Conservation (phyloP, 495 filamentous ascomycete species). For the Penicillium lagena region DNA sequence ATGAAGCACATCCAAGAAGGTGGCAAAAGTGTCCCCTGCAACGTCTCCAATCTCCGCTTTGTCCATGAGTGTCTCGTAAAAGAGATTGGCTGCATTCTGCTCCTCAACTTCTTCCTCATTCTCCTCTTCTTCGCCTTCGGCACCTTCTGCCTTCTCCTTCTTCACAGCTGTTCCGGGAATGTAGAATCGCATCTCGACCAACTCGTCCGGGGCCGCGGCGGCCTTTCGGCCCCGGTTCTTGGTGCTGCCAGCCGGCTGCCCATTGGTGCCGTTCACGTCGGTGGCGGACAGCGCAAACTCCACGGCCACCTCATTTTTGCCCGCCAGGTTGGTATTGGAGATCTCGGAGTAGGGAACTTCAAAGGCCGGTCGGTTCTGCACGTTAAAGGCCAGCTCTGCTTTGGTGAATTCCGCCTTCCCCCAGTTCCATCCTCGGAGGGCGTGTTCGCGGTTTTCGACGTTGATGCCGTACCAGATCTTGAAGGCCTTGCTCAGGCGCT, state of each 20-base stretch:
- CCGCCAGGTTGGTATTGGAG: slow-evolving; percentile 94
- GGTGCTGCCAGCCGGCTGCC: slow-evolving; percentile 65
- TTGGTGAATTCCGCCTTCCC: slow-evolving; percentile 97
- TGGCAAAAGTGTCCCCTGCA: slow-evolving; percentile 93
- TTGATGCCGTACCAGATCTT: slow-evolving; percentile 94
- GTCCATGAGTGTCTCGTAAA: slow-evolving; percentile 96
- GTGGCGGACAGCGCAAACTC: slow-evolving; percentile 71
- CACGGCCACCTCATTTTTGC: slow-evolving; percentile 95
- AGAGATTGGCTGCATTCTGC: slow-evolving; percentile 88
- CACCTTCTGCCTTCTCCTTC: slow-evolving; percentile 72
- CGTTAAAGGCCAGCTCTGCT: slow-evolving; percentile 90
- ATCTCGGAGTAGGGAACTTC: slow-evolving; percentile 97
- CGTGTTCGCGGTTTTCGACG: slow-evolving; percentile 87
- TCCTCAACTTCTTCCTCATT: slow-evolving; percentile 73
- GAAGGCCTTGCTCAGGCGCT: slow-evolving; percentile 82
- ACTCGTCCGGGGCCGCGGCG: slow-evolving; percentile 78
- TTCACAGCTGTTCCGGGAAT: slow-evolving; percentile 87
- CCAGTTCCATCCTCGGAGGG: slow-evolving; percentile 98
- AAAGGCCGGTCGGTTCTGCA: slow-evolving; percentile 94
- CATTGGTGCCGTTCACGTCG: slow-evolving; percentile 64
- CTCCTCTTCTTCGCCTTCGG: slow-evolving; percentile 62
- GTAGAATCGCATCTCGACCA: slow-evolving; percentile 98
- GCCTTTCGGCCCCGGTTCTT: slow-evolving; percentile 80
- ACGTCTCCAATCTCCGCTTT: slow-evolving; percentile 99
- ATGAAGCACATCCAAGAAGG: slow-evolving; percentile 94